phyloP scores from a whole-genome alignment of 768 basidiomycete species.

The Megacollybia marginata region DNA sequence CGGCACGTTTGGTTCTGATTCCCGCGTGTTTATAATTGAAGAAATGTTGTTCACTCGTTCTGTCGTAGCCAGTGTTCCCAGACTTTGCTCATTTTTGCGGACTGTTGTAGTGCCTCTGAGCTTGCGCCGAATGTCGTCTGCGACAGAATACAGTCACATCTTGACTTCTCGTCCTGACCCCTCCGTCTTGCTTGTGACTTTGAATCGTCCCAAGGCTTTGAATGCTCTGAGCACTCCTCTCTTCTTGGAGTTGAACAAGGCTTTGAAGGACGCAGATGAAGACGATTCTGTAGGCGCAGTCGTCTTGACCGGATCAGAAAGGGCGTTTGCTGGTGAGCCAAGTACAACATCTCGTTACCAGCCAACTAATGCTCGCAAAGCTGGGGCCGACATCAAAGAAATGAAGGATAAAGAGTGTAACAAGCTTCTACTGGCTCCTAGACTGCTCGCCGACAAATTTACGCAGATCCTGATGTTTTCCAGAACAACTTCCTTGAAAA shows the following conservation, averaged over 20 bases:
- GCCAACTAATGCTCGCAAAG: slow-evolving; percentile 27
- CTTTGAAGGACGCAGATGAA: slow-evolving; percentile 59
- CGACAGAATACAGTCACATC: slow-evolving; percentile 52
- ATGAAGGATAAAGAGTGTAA: slow-evolving; percentile 95
- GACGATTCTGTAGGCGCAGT: slow-evolving; percentile 75
- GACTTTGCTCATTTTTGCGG: too few relatives aligned
- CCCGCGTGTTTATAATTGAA: background rate
- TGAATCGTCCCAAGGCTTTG: slow-evolving; percentile 85
- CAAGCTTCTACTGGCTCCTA: slow-evolving; percentile 12
- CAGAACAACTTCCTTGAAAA: slow-evolving; percentile 76
- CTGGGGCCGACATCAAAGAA: slow-evolving; percentile 98
- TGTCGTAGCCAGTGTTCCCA: background rate
- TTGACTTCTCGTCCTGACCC: slow-evolving; percentile 62
- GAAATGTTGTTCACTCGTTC: background rate
- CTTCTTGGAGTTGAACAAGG: slow-evolving; percentile 75
- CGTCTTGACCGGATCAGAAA: slow-evolving; percentile 88
- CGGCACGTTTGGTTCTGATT: background rate
- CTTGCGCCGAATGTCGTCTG: slow-evolving; percentile 36
- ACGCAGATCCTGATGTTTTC: slow-evolving; percentile 78
- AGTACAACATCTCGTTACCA: background rate
- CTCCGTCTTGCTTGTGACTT: slow-evolving; percentile 69
- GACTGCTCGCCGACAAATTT: background rate
- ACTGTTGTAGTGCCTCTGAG: too few relatives aligned
- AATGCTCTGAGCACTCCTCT: slow-evolving; percentile 83
- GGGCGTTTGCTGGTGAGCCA: slow-evolving; percentile 82